phyloP scores from a whole-genome alignment of 2,329 filamentous ascomycete genomes.

The Hymenoscyphus albidus region DNA sequence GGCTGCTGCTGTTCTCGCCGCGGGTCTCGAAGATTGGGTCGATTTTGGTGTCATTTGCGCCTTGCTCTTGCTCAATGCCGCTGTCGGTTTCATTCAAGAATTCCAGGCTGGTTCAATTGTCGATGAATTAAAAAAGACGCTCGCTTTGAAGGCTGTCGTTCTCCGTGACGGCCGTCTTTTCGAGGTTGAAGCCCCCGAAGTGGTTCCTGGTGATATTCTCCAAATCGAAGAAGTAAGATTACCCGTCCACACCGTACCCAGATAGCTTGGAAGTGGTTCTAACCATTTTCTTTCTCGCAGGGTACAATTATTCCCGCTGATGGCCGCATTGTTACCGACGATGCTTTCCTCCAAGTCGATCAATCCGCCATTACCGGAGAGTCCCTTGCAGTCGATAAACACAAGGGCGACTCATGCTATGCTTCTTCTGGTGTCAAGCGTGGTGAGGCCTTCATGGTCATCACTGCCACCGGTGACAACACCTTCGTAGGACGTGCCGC shows the following conservation, averaged over 20 bases:
- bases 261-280: not conserved
- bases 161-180: slow-evolving; percentile 74
- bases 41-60: slow-evolving; percentile 90
- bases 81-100: slow-evolving; percentile 84
- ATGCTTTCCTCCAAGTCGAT: slow-evolving; percentile 83
- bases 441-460: slow-evolving; percentile 78
- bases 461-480: slow-evolving; percentile 81
- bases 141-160: slow-evolving; percentile 83
- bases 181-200: slow-evolving; percentile 77
- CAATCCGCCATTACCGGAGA: slow-evolving; percentile 91
- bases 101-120: slow-evolving; percentile 88
- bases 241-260: not conserved
- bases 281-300: slow-evolving; percentile 30
- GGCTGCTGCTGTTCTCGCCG: slow-evolving; percentile 71
- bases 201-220: slow-evolving; percentile 86
- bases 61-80: slow-evolving; percentile 77
- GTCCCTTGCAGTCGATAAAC: slow-evolving; percentile 87
- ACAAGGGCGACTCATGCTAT: slow-evolving; percentile 75
- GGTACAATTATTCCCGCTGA: slow-evolving; percentile 90
- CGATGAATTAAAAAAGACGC: slow-evolving; percentile 85
- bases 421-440: slow-evolving; percentile 87
- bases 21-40: slow-evolving; percentile 83
- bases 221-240: slow-evolving; percentile 69
- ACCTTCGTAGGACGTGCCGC: slow-evolving; percentile 88
- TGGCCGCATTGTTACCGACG: slow-evolving; percentile 78